Evolutionary conservation across 75 land plant species (phyloP).

Genomic region (Selaginella tamariscina): DNA sequence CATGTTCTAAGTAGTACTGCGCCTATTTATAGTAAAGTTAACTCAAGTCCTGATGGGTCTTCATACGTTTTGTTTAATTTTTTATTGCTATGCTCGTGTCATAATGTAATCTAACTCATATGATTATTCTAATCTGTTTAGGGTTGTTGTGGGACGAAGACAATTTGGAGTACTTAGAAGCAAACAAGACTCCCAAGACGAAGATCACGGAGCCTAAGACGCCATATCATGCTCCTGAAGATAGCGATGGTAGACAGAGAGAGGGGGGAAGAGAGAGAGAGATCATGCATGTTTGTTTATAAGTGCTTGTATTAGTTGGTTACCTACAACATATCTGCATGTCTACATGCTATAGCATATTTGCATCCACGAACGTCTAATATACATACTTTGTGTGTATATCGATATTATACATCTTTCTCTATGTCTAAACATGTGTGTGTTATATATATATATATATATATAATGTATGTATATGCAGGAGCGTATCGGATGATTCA

Average conservation of each 20-base stretch:
- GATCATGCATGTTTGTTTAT: conserved; percentile 7
- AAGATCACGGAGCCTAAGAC: conserved; percentile 91
- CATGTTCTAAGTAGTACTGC: no score
- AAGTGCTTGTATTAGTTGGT: background rate
- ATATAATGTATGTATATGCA: background rate
- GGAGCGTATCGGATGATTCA: conserved; percentile 49
- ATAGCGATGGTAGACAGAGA: conserved; percentile 43
- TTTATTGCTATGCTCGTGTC: no score
- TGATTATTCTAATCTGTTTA: no score
- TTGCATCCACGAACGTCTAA: background rate
- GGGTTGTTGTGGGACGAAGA: conserved; percentile 86
- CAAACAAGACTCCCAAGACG: conserved; percentile 73
- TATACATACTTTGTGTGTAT: background rate
- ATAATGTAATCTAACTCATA: no score
- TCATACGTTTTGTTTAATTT: no score
- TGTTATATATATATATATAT: background rate
- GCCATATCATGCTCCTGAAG: conserved; percentile 60
- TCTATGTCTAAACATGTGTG: background rate
- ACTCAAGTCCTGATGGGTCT: no score
- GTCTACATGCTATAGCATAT: background rate
- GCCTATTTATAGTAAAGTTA: no score
- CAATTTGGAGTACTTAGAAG: conserved; percentile 65
- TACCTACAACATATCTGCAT: background rate
- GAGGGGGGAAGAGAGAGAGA: no score
- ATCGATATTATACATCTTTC: background rate